Percentiles rank a stretch among this genome's conserved stretches.
Conservation (phyloP, 2,329 filamentous ascomycete species). For the Colletotrichum coccodes region DNA sequence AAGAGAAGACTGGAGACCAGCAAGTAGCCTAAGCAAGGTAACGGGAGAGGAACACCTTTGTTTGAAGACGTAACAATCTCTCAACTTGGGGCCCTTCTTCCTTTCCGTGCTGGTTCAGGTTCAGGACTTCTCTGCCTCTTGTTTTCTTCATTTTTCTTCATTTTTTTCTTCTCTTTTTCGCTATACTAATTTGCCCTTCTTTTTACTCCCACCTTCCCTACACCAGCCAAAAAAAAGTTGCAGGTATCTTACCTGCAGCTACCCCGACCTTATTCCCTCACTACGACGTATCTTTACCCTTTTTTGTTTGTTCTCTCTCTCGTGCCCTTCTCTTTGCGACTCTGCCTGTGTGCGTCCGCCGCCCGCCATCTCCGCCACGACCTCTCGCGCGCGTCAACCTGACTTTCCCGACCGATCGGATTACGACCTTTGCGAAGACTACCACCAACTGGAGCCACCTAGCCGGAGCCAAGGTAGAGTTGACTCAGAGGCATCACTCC, state of each 20-base stretch:
- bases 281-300: slow-evolving; percentile 14
- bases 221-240: background rate
- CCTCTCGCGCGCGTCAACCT: background rate
- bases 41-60: background rate
- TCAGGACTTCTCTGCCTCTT: background rate
- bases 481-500: background rate
- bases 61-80: slow-evolving; percentile 12
- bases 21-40: background rate
- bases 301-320: background rate
- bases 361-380: background rate
- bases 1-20: background rate
- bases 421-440: slow-evolving; percentile 36
- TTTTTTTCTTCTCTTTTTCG: slow-evolving; percentile 6
- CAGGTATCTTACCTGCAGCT: slow-evolving; percentile 32
- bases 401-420: slow-evolving; percentile 25
- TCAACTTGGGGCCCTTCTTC: background rate
- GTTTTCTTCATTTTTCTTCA: slow-evolving; percentile 13
- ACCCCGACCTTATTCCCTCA: slow-evolving; percentile 16
- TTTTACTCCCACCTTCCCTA: slow-evolving; percentile 19
- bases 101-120: background rate
- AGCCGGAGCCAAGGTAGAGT: background rate
- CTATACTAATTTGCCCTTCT: slow-evolving; percentile 3
- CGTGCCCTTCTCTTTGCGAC: background rate
- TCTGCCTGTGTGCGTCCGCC: slow-evolving; percentile 4
- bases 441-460: background rate